These are phyloP conservation scores for Exophiala mesophila DNA, from an alignment of 2,329 filamentous ascomycete genomes.

Conservation along the genomic window DNA sequence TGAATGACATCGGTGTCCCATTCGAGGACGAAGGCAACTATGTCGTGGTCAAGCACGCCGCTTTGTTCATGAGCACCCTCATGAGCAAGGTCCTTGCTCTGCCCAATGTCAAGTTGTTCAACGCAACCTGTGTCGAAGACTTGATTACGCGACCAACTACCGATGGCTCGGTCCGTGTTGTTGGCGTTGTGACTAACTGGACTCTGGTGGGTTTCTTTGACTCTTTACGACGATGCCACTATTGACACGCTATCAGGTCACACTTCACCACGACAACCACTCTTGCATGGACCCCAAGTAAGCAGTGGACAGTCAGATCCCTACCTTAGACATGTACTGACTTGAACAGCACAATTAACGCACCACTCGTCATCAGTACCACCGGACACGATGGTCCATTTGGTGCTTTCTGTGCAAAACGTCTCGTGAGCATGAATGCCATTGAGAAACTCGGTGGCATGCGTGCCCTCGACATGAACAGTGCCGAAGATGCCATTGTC, in stretches of 20 bases:
- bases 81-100: constrained; percentile 76
- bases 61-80: constrained; percentile 84
- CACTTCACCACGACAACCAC: constrained; percentile 82
- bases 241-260: constrained; percentile 40
- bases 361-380: constrained; percentile 79
- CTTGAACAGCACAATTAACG: constrained; percentile 72
- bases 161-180: constrained; percentile 59
- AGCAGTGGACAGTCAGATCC: constrained; percentile 3
- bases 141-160: constrained; percentile 71
- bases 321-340: constrained; percentile 3
- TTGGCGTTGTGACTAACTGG: constrained; percentile 94
- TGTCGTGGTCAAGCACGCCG: constrained; percentile 90
- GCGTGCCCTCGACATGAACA: constrained; percentile 89
- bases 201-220: constrained; percentile 65
- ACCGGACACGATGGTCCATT: constrained; percentile 90
- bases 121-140: constrained; percentile 87
- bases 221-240: no score
- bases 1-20: constrained; percentile 72
- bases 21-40: constrained; percentile 86
- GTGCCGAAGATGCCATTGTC: constrained; percentile 87
- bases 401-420: constrained; percentile 85
- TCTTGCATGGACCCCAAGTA: constrained; percentile 85
- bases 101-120: constrained; percentile 94
- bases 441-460: constrained; percentile 83
- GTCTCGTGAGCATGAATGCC: constrained; percentile 80